These are phyloP conservation scores for Adenanthera pavonina DNA, from an alignment of 306 rosid species.

Conservation along the genomic window DNA sequence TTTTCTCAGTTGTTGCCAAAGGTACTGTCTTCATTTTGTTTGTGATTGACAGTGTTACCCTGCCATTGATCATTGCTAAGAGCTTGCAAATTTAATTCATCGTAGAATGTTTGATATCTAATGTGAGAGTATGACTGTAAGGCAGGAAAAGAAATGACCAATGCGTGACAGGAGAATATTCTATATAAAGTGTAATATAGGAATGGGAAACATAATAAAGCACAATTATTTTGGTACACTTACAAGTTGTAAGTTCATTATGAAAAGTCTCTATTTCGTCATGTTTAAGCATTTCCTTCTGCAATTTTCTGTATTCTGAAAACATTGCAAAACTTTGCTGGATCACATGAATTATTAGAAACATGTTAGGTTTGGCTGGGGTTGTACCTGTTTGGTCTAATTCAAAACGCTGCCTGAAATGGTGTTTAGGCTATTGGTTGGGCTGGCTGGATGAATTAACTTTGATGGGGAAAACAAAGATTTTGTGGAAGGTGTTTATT, in stretches of 20 bases:
- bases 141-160: not conserved
- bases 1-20: not conserved
- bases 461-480: not conserved
- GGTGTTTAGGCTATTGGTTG: not conserved
- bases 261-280: not conserved
- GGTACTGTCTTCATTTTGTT: not conserved
- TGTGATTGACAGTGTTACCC: not conserved
- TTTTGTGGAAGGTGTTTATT: not conserved
- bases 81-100: not conserved
- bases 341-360: not conserved
- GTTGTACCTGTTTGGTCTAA: not conserved
- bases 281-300: not conserved
- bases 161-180: not conserved
- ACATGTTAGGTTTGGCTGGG: not conserved
- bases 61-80: not conserved
- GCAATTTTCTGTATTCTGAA: not conserved
- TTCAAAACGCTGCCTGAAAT: not conserved
- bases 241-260: not conserved
- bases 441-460: not conserved
- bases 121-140: not conserved
- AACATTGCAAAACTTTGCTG: not conserved
- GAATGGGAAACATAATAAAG: not conserved
- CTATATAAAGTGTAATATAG: not conserved
- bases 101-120: not conserved
- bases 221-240: not conserved